Evolutionary conservation across 345 rosid genomes (phyloP).

Genomic region (Raphanus raphanistrum): DNA sequence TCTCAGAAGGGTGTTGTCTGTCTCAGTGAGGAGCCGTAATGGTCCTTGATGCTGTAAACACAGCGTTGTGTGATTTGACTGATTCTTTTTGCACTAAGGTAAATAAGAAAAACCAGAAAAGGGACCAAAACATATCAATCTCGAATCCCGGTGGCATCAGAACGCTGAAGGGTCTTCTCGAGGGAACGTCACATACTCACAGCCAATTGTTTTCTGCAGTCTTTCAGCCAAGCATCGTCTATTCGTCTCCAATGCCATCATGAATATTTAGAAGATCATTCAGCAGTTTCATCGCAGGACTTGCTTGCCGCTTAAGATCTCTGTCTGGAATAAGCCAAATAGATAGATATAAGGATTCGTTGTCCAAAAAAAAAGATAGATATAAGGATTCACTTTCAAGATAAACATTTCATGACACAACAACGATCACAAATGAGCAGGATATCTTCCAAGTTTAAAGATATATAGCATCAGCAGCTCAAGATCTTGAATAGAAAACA

Average conservation of each 20-base stretch:
- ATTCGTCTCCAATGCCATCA: slow-evolving; percentile 72
- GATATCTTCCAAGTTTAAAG: not conserved
- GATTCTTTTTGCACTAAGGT: not conserved
- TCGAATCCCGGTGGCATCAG: slow-evolving; percentile 81
- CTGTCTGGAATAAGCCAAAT: slow-evolving; percentile 31
- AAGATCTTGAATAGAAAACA: slow-evolving; percentile 6
- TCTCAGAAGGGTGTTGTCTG: slow-evolving; percentile 63
- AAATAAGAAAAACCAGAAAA: not conserved
- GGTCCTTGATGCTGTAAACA: slow-evolving; percentile 70
- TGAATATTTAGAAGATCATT: slow-evolving; percentile 81
- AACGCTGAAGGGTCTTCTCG: slow-evolving; percentile 84
- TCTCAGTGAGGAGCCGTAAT: slow-evolving; percentile 53
- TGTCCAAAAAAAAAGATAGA: slow-evolving; percentile 16
- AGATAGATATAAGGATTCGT: no score
- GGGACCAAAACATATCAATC: slow-evolving; percentile 46
- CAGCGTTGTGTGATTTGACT: not conserved
- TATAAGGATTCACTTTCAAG: slow-evolving; percentile 20
- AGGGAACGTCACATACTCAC: slow-evolving; percentile 55
- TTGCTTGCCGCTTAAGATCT: slow-evolving; percentile 80
- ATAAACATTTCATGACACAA: not conserved
- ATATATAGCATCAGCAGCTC: not conserved
- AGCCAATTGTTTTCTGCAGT: slow-evolving; percentile 71
- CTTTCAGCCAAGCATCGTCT: slow-evolving; percentile 83
- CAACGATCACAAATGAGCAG: not conserved
- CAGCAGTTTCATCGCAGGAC: slow-evolving; percentile 86